Percentiles rank a stretch among this genome's conserved stretches.
Evolutionary conservation across 2,329 filamentous ascomycete genomes (phyloP).

Genomic region (Pseudonectria buxi): DNA sequence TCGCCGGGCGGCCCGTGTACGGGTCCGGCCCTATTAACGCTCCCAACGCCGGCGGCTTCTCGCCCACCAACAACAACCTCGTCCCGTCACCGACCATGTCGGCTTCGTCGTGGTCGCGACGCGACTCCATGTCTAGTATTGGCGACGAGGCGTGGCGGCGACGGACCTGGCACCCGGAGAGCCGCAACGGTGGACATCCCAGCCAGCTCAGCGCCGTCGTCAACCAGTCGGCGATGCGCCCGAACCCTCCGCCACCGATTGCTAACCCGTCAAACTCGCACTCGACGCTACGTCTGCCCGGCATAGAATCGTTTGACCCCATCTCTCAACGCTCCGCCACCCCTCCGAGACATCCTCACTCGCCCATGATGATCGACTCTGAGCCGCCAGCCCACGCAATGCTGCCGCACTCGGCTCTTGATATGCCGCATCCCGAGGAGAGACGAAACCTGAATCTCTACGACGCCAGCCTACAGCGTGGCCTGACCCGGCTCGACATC

Average conservation of each 20-base stretch:
- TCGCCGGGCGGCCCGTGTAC: constrained; percentile 51
- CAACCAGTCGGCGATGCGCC: constrained; percentile 56
- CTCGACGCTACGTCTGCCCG: constrained; percentile 64
- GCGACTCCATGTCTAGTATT: constrained; percentile 56
- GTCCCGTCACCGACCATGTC: constrained; percentile 60
- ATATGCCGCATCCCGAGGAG: constrained; percentile 34
- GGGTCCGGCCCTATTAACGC: constrained; percentile 48
- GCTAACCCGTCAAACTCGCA: constrained; percentile 44
- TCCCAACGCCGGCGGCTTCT: constrained; percentile 48
- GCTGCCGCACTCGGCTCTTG: constrained; percentile 22
- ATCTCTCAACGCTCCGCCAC: constrained; percentile 57
- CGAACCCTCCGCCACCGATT: constrained; percentile 44
- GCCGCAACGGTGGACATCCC: constrained; percentile 54
- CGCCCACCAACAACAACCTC: constrained; percentile 52
- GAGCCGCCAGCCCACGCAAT: constrained; percentile 31
- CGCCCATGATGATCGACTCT: constrained; percentile 71
- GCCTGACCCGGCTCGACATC: constrained; percentile 61
- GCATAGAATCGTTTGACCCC: constrained; percentile 87
- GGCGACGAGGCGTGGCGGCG: constrained; percentile 73
- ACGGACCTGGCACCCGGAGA: constrained; percentile 86
- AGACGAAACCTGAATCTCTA: constrained; percentile 50
- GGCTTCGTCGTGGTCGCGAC: constrained; percentile 54
- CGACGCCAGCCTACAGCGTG: constrained; percentile 60
- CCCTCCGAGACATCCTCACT: constrained; percentile 57
- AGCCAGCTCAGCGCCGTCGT: constrained; percentile 72